phyloP scores from a whole-genome alignment of 2,329 filamentous ascomycete species.

The Botryotinia convoluta region DNA sequence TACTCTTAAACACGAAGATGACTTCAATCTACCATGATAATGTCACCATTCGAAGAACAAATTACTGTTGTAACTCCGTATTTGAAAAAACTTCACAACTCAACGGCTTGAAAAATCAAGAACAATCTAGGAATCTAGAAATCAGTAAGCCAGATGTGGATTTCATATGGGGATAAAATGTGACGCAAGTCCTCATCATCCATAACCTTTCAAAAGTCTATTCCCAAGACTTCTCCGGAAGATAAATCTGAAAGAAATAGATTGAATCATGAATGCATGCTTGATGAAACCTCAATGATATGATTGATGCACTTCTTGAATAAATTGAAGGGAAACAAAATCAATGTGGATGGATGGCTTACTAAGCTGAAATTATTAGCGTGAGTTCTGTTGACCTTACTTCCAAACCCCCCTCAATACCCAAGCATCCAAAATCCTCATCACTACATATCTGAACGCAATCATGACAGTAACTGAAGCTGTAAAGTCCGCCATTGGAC shows the following conservation, averaged over 20 bases:
- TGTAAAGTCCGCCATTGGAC: slow-evolving; percentile 48
- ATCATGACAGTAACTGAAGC: slow-evolving; percentile 48
- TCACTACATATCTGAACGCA: slow-evolving; percentile 12
- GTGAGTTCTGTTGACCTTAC: not conserved
- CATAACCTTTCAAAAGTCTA: not conserved
- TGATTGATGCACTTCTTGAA: not conserved
- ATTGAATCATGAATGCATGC: not conserved
- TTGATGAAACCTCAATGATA: not conserved
- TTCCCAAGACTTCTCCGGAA: not conserved
- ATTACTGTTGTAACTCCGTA: not conserved
- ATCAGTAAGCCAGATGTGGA: not conserved
- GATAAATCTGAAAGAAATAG: not conserved
- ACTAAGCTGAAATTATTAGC: slow-evolving; percentile 12
- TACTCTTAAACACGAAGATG: not conserved
- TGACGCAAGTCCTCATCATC: not conserved
- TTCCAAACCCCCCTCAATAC: slow-evolving; percentile 13
- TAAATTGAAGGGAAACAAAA: not conserved
- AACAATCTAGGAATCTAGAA: not conserved
- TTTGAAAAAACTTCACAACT: not conserved
- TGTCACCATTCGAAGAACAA: not conserved
- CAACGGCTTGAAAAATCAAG: not conserved
- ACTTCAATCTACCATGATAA: not conserved
- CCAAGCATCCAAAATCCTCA: not conserved
- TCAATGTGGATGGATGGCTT: not conserved
- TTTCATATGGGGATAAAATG: not conserved